Percentiles rank a stretch among this genome's conserved stretches.
phyloP scores from a whole-genome alignment of 2,329 filamentous ascomycete genomes.

The Nemania sp. region DNA sequence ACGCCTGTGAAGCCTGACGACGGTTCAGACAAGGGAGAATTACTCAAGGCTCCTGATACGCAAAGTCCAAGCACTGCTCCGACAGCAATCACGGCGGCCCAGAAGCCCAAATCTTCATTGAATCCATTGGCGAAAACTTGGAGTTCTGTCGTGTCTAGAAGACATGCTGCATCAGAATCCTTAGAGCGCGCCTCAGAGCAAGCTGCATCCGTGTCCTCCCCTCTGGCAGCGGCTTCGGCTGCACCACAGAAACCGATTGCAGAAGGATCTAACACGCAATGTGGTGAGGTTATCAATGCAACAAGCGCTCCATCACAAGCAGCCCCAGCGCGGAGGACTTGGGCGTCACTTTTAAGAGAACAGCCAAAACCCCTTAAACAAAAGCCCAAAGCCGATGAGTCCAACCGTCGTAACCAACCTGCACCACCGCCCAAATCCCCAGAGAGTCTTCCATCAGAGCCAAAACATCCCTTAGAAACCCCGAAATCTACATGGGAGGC shows the following conservation, averaged over 20 bases:
- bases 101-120: neutral
- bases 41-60: neutral
- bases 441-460: no score
- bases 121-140: neutral
- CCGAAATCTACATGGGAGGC: neutral
- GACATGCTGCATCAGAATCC: neutral
- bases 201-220: no score
- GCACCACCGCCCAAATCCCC: no score
- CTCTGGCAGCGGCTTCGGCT: no score
- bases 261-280: no score
- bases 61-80: neutral
- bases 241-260: no score
- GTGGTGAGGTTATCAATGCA: no score
- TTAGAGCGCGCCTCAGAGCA: no score
- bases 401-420: neutral
- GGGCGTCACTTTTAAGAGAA: neutral
- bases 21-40: neutral
- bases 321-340: neutral
- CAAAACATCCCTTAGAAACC: neutral
- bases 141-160: conserved; percentile 19
- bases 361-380: no score
- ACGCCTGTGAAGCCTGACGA: neutral
- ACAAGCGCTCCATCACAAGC: neutral
- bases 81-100: neutral
- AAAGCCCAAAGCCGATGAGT: neutral